Evolutionary conservation across 23 red algal species (phyloP).

Genomic region (Chondrus crispus): DNA sequence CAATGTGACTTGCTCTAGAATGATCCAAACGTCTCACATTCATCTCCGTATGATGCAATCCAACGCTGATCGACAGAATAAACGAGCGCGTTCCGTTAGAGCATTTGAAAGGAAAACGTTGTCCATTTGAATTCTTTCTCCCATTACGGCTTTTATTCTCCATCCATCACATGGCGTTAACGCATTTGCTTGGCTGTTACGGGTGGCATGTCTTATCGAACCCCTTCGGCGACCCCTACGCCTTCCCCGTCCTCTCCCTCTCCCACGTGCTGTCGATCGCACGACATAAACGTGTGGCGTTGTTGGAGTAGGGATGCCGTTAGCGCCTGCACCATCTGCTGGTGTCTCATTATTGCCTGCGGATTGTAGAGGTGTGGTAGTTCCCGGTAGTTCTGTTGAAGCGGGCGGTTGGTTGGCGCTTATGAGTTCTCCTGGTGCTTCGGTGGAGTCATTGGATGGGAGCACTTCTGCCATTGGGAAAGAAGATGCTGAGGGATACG

Average conservation of each 20-base stretch:
- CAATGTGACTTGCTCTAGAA: neutral
- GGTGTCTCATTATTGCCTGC: neutral
- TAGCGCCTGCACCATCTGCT: neutral
- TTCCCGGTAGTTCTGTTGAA: too few species aligned
- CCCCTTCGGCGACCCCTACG: neutral
- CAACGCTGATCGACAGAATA: neutral
- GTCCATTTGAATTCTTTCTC: neutral
- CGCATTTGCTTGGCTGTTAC: neutral
- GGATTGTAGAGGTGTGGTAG: neutral
- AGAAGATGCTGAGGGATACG: neutral
- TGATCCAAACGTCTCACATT: neutral
- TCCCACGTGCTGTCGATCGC: neutral
- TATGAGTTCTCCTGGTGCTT: neutral
- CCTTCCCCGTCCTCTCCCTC: neutral
- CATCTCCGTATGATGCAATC: neutral
- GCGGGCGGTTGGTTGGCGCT: neutral
- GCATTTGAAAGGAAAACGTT: neutral
- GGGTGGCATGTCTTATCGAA: neutral
- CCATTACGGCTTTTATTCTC: neutral
- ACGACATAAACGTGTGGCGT: neutral
- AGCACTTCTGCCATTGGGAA: neutral
- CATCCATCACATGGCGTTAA: neutral
- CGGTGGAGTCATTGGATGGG: neutral
- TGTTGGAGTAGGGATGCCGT: neutral
- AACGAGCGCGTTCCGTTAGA: neutral